Base-by-base conservation (phyloP, 345 rosid species). In the Citrus reticulata region DNA sequence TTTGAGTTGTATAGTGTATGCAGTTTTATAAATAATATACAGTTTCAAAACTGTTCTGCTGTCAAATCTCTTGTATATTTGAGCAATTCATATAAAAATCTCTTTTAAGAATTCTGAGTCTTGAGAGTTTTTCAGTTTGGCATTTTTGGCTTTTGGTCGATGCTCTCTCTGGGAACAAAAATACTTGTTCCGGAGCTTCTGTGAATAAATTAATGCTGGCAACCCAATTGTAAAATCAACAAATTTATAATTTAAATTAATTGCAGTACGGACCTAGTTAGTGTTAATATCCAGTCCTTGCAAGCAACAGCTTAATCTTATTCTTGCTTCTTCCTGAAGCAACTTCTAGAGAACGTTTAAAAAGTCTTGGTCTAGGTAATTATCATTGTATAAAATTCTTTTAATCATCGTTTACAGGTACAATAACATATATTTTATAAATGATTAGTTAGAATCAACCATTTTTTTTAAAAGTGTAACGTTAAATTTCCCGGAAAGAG, bases 11-110 rank as follows among this genome's bases (percentile, higher is more conserved):
- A 81, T 61, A 80, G 75, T 30, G 39, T 51, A 68, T 34, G 65
- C 20, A 20, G 27, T 68, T 34, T 19, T 14, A 68, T 58, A 66
- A 77, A 74, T 87, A 79, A 82, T 75, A 62, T 63, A 68, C 30
- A 76, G 82, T 67, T 61, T 66, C 20, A 27, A 25, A 25, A 24
- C 76, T 34, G 54, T 73, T 58, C 27, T 72, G 32, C 30, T 22
- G 42, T 22, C 16, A 55, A 37, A 13, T 55, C 27, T 67, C n/a
- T 22, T 57, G 61, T 19, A 8, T 34, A 27, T 62, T 13, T 5
- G 32, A 27, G 7, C 67, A 27, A 27, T 14, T 5, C 6, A 27
- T 11, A 2, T 27, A 2, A 2, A 54, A 54, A 54, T 19, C 22
- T 19, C 22, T 16, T 51, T 51, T 51, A 51, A 51, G 58, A 5